phyloP scores from a whole-genome alignment of 139 green algal genomes.

The Zygnema circumcarinatum region DNA sequence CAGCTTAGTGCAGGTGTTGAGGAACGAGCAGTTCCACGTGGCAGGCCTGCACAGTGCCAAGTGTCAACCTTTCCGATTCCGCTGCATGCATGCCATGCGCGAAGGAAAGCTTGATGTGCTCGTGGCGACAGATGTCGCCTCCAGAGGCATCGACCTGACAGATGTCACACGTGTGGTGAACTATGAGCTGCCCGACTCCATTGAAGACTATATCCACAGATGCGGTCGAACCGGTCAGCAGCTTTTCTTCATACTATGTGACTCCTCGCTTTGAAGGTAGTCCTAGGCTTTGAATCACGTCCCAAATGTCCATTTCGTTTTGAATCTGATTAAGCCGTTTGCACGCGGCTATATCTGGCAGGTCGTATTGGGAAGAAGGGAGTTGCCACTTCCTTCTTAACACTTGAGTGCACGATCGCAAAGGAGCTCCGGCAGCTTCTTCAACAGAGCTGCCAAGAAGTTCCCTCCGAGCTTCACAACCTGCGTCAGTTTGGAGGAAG shows the following conservation, averaged over 20 bases:
- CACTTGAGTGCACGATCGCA: slow-evolving; percentile 16
- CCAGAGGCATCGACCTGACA: slow-evolving; percentile 74
- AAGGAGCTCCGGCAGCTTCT: slow-evolving; percentile 21
- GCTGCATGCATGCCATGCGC: slow-evolving; percentile 70
- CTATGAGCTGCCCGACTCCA: slow-evolving; percentile 60
- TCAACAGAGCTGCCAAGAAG: background rate
- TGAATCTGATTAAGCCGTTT: no score
- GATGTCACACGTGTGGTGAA: slow-evolving; percentile 83
- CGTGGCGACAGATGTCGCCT: slow-evolving; percentile 73
- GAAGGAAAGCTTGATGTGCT: slow-evolving; percentile 64
- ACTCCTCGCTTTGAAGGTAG: no score
- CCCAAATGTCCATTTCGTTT: no score
- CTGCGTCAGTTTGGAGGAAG: slow-evolving; percentile 29
- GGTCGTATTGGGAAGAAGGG: slow-evolving; percentile 18
- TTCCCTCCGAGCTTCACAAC: slow-evolving; percentile 27
- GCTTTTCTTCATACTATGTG: background rate
- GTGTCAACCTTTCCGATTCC: slow-evolving; percentile 86
- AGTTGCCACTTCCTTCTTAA: slow-evolving; percentile 19
- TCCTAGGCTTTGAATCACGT: no score
- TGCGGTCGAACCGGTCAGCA: slow-evolving; percentile 82
- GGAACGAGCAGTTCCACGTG: slow-evolving; percentile 59
- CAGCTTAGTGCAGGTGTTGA: slow-evolving; percentile 65
- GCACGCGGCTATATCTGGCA: no score
- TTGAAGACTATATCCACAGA: slow-evolving; percentile 84
- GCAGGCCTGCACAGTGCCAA: slow-evolving; percentile 91